These are phyloP conservation scores for Sarcodon sp. DNA, from an alignment of 768 basidiomycete species.

Conservation along the genomic window DNA sequence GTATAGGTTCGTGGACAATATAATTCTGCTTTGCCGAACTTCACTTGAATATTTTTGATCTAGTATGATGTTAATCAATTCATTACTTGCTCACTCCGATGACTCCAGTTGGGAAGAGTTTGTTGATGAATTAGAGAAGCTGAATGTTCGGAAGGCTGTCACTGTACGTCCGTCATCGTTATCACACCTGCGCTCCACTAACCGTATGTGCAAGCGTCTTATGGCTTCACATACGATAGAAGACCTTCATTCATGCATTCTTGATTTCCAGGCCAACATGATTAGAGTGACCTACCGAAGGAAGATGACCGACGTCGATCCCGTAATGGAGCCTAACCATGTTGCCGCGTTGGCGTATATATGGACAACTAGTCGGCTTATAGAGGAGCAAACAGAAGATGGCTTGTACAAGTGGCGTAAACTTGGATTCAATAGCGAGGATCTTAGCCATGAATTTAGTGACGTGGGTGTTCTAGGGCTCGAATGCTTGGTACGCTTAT, in stretches of 20 bases:
- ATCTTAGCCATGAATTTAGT: constrained; percentile 62
- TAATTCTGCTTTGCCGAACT: neutral
- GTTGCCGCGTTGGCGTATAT: constrained; percentile 45
- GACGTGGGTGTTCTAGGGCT: constrained; percentile 73
- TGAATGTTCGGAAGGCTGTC: constrained; percentile 74
- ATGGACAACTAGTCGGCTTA: constrained; percentile 51
- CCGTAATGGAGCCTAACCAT: constrained; percentile 47
- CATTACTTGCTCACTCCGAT: constrained; percentile 66
- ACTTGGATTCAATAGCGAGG: constrained; percentile 68
- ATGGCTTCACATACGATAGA: constrained; percentile 77
- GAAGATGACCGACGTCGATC: constrained; percentile 69
- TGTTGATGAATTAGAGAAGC: constrained; percentile 54
- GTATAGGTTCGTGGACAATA: constrained; percentile 40
- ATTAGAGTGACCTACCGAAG: constrained; percentile 68
- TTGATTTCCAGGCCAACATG: constrained; percentile 84
- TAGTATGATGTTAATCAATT: constrained; percentile 87
- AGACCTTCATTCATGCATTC: constrained; percentile 70
- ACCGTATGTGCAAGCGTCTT: constrained; percentile 36
- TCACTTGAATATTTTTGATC: constrained; percentile 5
- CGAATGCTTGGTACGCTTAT: constrained; percentile 55
- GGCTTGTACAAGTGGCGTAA: constrained; percentile 58
- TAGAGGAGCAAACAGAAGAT: constrained; percentile 35
- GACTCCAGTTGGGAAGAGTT: constrained; percentile 74
- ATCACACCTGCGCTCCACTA: neutral
- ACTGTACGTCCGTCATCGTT: constrained; percentile 36